Evolutionary conservation across 495 filamentous ascomycete genomes (phyloP).

Genomic region (Penicillium coffeae): DNA sequence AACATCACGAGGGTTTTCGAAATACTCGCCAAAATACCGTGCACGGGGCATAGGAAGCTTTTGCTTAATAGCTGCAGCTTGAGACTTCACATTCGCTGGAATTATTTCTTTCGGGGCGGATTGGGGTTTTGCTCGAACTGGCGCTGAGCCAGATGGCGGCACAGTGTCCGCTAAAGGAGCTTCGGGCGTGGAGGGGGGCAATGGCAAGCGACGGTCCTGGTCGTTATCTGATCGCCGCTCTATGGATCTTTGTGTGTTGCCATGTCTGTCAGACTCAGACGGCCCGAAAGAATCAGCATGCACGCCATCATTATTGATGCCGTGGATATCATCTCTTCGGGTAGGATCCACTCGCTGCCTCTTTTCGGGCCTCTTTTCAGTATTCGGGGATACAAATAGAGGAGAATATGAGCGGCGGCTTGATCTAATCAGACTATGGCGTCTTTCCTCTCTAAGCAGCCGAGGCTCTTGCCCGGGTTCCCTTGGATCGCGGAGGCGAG

Average conservation of each 20-base stretch:
- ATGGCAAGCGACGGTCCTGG: too few relatives aligned
- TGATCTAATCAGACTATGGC: background rate
- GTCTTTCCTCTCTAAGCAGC: background rate
- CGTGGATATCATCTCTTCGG: background rate
- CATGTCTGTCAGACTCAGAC: too few relatives aligned
- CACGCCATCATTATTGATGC: background rate
- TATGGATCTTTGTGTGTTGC: too few relatives aligned
- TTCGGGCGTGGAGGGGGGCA: too few relatives aligned
- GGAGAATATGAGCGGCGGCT: background rate
- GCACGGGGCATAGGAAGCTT: background rate
- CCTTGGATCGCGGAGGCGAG: background rate
- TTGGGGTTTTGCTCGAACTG: background rate
- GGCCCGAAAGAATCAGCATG: background rate
- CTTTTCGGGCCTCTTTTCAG: background rate
- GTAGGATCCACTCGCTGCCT: background rate
- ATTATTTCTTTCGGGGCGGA: too few relatives aligned
- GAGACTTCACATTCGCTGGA: background rate
- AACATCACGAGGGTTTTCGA: slow-evolving; percentile 21
- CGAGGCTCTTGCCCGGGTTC: background rate
- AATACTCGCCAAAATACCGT: slow-evolving; percentile 5
- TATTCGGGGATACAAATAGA: background rate
- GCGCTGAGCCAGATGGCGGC: background rate
- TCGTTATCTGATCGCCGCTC: too few relatives aligned
- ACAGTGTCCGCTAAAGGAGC: background rate
- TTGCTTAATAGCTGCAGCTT: too few relatives aligned